These are phyloP conservation scores for Fusarium solani-melongenae DNA, from an alignment of 2,329 filamentous ascomycete species.

Conservation along the genomic window DNA sequence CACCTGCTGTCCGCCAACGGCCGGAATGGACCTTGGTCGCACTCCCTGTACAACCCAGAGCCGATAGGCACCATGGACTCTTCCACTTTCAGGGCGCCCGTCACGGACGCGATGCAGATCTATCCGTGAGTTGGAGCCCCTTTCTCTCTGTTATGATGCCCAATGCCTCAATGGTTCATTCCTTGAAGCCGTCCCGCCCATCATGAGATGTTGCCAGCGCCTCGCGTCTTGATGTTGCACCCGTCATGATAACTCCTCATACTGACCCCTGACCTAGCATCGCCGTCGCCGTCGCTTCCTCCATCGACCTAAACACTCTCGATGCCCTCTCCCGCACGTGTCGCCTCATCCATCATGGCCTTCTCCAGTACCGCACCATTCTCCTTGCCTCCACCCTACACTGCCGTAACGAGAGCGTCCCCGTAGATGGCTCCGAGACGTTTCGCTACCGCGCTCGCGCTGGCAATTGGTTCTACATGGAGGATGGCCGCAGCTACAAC, in stretches of 20 bases:
- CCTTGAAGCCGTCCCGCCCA: neutral
- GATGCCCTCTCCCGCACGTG: conserved; percentile 86
- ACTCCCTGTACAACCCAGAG: conserved; percentile 39
- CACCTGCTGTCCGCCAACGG: conserved; percentile 38
- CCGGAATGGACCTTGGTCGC: conserved; percentile 44
- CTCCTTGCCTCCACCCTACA: conserved; percentile 81
- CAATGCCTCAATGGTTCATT: conserved; percentile 10
- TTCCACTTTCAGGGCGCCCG: conserved; percentile 38
- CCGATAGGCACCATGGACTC: conserved; percentile 40
- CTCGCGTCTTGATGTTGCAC: neutral
- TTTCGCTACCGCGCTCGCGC: conserved; percentile 68
- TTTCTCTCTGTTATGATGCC: neutral
- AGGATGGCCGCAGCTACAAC: conserved; percentile 63
- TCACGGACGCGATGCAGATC: conserved; percentile 42
- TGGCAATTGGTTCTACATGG: conserved; percentile 69
- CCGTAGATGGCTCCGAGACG: conserved; percentile 65
- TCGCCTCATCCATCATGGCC: conserved; percentile 79
- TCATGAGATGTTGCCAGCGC: conserved; percentile 27
- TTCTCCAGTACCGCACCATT: conserved; percentile 81
- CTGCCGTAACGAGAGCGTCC: conserved; percentile 77
- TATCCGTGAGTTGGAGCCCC: conserved; percentile 40
- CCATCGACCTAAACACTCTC: conserved; percentile 88
- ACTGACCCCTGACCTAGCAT: conserved; percentile 66
- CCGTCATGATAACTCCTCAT: conserved; percentile 25
- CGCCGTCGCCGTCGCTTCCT: conserved; percentile 77